phyloP scores from a whole-genome alignment of 2,329 filamentous ascomycete genomes.

The Calcarisporium arbuscula region DNA sequence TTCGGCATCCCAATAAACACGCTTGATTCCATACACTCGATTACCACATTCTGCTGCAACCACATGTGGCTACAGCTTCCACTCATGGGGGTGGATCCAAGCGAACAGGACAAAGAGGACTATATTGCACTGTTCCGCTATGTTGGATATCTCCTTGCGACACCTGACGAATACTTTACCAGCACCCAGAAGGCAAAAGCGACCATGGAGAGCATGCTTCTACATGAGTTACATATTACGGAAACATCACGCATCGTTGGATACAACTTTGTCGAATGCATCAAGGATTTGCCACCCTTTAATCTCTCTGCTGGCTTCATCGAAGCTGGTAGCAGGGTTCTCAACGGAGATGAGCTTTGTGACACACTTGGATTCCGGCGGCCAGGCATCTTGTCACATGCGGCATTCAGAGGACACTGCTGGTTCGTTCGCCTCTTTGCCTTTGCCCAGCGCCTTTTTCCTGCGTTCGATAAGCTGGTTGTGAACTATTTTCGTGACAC shows the following conservation, averaged over 20 bases:
- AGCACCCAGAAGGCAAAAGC: not conserved
- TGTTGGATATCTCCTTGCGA: not conserved
- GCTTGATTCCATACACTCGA: not conserved
- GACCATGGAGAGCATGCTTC: not conserved
- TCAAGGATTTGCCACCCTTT: not conserved
- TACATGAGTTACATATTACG: not conserved
- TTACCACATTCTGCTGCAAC: not conserved
- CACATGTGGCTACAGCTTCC: not conserved
- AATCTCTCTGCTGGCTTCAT: not conserved
- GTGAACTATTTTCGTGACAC: no score
- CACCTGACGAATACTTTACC: not conserved
- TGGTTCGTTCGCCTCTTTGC: no score
- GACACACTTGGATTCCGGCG: no score
- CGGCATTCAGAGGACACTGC: no score
- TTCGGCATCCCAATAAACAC: not conserved
- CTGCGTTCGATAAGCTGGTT: no score
- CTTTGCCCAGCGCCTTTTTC: no score
- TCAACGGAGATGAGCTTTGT: constrained; percentile 1
- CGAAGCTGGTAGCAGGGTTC: not conserved
- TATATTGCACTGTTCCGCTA: constrained; percentile 1
- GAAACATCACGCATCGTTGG: not conserved
- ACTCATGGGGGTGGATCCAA: not conserved
- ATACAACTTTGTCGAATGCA: not conserved
- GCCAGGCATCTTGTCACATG: no score
- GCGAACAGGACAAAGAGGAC: not conserved